Evolutionary conservation across 2,329 filamentous ascomycete species (phyloP), one percentile per base, ranked within the genome.

Genomic region (Phaeophleospora eucalypticola): DNA sequence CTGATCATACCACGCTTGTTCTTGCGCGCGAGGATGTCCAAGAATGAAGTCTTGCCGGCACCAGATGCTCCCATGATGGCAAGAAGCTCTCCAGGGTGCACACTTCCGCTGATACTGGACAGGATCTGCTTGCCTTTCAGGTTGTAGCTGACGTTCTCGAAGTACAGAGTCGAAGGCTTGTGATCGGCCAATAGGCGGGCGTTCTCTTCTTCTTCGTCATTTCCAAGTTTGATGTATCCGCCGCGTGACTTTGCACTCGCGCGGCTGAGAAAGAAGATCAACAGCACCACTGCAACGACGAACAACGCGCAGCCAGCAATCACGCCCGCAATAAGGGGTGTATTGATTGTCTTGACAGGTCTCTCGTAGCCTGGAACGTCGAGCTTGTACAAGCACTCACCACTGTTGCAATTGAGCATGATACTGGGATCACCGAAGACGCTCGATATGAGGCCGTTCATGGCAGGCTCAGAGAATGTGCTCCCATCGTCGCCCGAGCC

Each of bases 1-100:
- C 77, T 73, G 0, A 86, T 80, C 2, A 76, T 68, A 33, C 93
- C 94, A 27, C 89, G 83, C 71, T 98, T 98, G 70, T 97, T 97
- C 76, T 97, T 98, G 53, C 90, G 83, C 7, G 93, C 93, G 38
- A 98, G 75, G 49, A 98, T 95, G 64, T 98, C 93, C 36, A 98
- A 74, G 68, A 98, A 97, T 0, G 89, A 95, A 0, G 93, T 98
- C 71, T 98, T 98, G 49, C 93, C 93, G 35, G 93, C 94, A 21
- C 93, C 93, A 0, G 93, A 98, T 6, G 93, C 91, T 46, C 93
- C 93, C 91, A 98, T 98, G 60, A 98, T 95, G 7, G 93, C 93
- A 56, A 91, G 88, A 6, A 97, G 81, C 66, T 98, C 89, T n/a
- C 94, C 94, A 2, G 91, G 89, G 57, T 86, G 86, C n/a, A 91